Evolutionary conservation across 1,139 yeast species (phyloP), one percentile per base, ranked within the genome.

Genomic region (Arxiozyma bovina): DNA sequence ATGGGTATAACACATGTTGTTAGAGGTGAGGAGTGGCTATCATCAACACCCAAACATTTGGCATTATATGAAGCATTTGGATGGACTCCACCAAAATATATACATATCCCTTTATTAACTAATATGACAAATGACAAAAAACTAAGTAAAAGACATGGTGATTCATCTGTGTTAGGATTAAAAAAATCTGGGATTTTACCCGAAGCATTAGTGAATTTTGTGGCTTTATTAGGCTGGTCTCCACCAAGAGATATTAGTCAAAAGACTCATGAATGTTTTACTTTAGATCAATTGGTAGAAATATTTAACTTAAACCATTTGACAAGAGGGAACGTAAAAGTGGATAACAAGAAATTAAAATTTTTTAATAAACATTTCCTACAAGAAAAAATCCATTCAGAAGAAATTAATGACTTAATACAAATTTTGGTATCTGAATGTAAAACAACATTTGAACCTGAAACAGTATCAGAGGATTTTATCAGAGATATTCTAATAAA

Each of bases 1-100:
- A 94, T 93, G 99, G 71, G 80, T 50, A 87, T 93, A 46, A 87
- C 97, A 0, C 98, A 94, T 69, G 99, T 93, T 11, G 82, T 93
- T 12, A 77, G 99, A 59, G 99, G 99, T 42, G 99, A 93, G 66
- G 98, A 93, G 69, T 94, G 99, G 99, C 74, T 93, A 11, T 85
- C 96, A 1, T 87, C 98, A 0, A 93, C 99, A 0, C 96, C 98
- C 2, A 93, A 91, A 61, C 99, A 93, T 66, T 77, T 89, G 50
- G 94, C 96, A 0, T 70, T 93, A 55, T 94, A 93, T 66, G 64
- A 77, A 22, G 96, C 97, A 0, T 85, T 93, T 67, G 93, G 90
- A 0, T 91, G 97, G 98, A 61, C 66, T 0, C 82, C 87, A 0
- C 99, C 99, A 0, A 65, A 76, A 38, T 94, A 82, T 66, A 77